Evolutionary conservation across 495 filamentous ascomycete species (phyloP).

Genomic region (Penicillium fimorum): DNA sequence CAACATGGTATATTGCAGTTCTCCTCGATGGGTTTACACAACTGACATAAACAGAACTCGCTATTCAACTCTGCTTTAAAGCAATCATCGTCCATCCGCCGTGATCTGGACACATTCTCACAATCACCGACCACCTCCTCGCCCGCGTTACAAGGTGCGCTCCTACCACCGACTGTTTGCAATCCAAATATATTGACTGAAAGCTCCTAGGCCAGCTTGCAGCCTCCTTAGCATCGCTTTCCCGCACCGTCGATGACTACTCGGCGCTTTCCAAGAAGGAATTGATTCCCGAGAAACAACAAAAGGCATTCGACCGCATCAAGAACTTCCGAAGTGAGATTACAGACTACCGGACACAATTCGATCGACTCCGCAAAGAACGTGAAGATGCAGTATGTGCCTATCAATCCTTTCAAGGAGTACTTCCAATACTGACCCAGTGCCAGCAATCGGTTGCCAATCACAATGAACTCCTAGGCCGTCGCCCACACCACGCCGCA

Average conservation of each 20-base stretch:
- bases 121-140: conserved; percentile 60
- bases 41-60: conserved; percentile 60
- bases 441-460: conserved; percentile 63
- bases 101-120: conserved; percentile 74
- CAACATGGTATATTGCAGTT: conserved; percentile 23
- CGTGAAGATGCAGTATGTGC: conserved; percentile 65
- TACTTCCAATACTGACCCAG: conserved; percentile 7
- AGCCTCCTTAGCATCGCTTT: conserved; percentile 82
- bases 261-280: conserved; percentile 80
- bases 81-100: conserved; percentile 83
- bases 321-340: conserved; percentile 84
- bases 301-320: conserved; percentile 84
- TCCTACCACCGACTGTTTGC: not conserved
- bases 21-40: too few species aligned
- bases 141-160: conserved; percentile 61
- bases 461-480: conserved; percentile 80
- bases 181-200: conserved; percentile 24
- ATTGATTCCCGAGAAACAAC: conserved; percentile 79
- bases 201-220: conserved; percentile 64
- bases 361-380: conserved; percentile 72
- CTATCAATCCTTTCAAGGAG: not conserved
- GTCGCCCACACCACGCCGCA: conserved; percentile 79
- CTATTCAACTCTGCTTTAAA: conserved; percentile 95
- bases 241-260: conserved; percentile 93
- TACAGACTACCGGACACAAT: conserved; percentile 68